Conservation (phyloP, 106 monocot species). For the Cymbidium sinense region DNA sequence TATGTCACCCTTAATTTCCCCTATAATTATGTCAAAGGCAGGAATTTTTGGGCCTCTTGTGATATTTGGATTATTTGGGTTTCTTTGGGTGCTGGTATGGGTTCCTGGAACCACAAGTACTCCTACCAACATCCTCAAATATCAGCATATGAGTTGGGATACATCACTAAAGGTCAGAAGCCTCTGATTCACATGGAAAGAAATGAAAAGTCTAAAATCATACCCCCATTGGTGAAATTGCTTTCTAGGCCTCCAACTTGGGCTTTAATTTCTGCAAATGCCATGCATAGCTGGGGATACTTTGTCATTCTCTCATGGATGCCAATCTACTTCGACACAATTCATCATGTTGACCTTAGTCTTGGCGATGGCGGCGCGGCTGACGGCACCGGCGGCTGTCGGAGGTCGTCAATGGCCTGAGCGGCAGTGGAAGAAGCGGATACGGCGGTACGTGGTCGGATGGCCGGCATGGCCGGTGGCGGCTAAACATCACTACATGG, state of each 20-base stretch:
- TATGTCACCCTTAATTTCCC: too few relatives aligned
- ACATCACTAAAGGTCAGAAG: conserved; percentile 43
- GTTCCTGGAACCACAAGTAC: conserved; percentile 57
- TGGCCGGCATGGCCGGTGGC: too few relatives aligned
- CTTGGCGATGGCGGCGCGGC: too few relatives aligned
- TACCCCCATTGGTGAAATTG: conserved; percentile 71
- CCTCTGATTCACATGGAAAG: conserved; percentile 9
- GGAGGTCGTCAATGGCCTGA: too few relatives aligned
- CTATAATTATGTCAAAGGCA: conserved; percentile 78
- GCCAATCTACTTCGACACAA: conserved; percentile 94
- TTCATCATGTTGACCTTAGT: conserved; percentile 78
- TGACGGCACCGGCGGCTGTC: too few relatives aligned
- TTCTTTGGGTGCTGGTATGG: conserved; percentile 91
- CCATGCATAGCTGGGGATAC: conserved; percentile 98
- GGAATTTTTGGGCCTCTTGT: conserved; percentile 91
- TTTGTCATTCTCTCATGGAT: conserved; percentile 98
- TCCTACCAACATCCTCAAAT: conserved; percentile 66
- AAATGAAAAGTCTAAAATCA: conserved; percentile 19
- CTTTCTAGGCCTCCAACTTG: conserved; percentile 92
- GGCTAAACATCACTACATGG: too few relatives aligned
- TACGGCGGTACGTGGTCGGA: too few relatives aligned
- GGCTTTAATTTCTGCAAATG: conserved; percentile 92
- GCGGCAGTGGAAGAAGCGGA: too few relatives aligned
- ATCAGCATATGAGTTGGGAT: conserved; percentile 64
- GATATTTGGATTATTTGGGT: conserved; percentile 90